Evolutionary conservation across 1,284 basidiomycete genomes (phyloP).

Genomic region (Ceratobasidium sp.): DNA sequence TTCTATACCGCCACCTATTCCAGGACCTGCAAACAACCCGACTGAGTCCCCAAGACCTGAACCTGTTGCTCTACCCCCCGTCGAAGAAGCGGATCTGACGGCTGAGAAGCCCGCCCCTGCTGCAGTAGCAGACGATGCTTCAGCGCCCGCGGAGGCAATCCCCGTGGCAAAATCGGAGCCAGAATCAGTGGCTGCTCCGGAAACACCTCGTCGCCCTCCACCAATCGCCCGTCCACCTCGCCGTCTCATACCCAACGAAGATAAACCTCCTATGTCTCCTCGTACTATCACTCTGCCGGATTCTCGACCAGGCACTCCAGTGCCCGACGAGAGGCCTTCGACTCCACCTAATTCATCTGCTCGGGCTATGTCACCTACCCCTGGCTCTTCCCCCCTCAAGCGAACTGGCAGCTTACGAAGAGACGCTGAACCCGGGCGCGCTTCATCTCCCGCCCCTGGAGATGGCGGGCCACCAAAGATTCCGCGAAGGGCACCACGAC

Average conservation of each 20-base stretch:
- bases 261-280: constrained; percentile 11
- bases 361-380: constrained; percentile 7
- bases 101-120: constrained; percentile 46
- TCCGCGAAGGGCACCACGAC: constrained; percentile 34
- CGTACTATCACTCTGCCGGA: constrained; percentile 23
- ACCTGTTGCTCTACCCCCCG: not conserved
- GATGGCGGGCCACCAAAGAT: constrained; percentile 33
- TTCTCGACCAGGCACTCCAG: constrained; percentile 23
- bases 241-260: constrained; percentile 2
- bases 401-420: constrained; percentile 55
- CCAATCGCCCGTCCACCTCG: constrained; percentile 20
- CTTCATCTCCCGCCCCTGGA: constrained; percentile 15
- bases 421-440: constrained; percentile 5
- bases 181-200: not conserved
- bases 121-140: constrained; percentile 39
- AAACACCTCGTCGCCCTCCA: constrained; percentile 10
- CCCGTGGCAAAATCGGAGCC: not conserved
- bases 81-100: not conserved
- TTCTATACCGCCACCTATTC: constrained; percentile 10
- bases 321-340: not conserved
- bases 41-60: constrained; percentile 1
- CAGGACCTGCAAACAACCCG: not conserved
- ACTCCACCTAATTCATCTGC: constrained; percentile 18
- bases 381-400: constrained; percentile 60
- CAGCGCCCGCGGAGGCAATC: constrained; percentile 43